Base-by-base conservation (phyloP, 163 green algal species). In the Prototheca cutis region DNA sequence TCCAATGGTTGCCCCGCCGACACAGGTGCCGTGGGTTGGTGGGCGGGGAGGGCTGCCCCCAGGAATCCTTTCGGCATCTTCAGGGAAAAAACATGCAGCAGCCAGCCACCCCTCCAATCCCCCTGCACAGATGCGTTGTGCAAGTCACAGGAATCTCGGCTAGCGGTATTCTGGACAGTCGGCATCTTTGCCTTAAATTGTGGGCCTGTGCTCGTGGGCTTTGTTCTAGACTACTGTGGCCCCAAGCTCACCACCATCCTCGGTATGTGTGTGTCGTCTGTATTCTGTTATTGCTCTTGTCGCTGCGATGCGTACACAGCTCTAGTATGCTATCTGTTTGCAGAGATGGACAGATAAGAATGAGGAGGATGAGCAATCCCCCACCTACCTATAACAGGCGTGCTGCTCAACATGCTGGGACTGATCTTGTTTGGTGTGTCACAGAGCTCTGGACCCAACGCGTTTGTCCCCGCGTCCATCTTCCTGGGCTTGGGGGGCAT, bases 171-270 rank as follows among this genome's bases (percentile, higher is more conserved):
- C 7, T 84, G 77, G 77, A 82, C 67, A 4, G 55, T 82, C 6
- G 77, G 77, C 33, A 78, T 80, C 17, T 85, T 85, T 70, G 74
- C 74, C 3, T 56, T 82, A 17, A 85, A 85, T 56, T 82, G 70
- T 61, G 77, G 74, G 19, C 77, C 74, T 30, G 70, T 82, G 23
- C 30, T 78, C 39, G 74, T 82, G 40, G 72, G 74, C 18, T 68
- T 75, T 27, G 55, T 83, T 6, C 64, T 84, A 32, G 74, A 81
- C 47, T 80, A 59, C 4, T 28, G 76, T 0, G 75, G 75, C 1
- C 77, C 77, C 31, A 83, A 81, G 60, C 62, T 81, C 18, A 82
- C 77, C 2, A 48, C 54, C 47, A 75, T 82, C 32, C 6, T 82
- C 15, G 77, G 73, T 74, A 28, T 0, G 57, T 33, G 18, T 6